phyloP scores from a whole-genome alignment of 1,284 basidiomycete genomes.

The Phellopilus nigrolimitatus region DNA sequence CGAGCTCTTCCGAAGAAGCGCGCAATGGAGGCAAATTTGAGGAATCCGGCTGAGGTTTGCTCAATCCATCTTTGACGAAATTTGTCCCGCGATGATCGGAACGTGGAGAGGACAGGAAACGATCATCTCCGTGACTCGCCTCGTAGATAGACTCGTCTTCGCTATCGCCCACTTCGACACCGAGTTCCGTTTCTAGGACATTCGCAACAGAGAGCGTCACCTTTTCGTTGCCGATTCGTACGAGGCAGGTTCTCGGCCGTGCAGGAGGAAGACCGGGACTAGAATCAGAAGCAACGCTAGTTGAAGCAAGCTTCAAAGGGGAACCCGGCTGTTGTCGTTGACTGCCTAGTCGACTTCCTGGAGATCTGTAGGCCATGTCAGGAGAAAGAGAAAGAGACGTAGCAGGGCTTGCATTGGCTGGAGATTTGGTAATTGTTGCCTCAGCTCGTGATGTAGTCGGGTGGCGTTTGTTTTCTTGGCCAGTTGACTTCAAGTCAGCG shows the following conservation, averaged over 20 bases:
- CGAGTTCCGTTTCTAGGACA: constrained; percentile 17
- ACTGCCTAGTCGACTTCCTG: background rate
- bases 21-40: constrained; percentile 8
- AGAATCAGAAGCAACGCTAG: background rate
- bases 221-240: constrained; percentile 18
- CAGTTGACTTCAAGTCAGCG: background rate
- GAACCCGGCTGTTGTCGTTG: background rate
- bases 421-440: background rate
- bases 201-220: constrained; percentile 20
- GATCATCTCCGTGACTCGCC: constrained; percentile 8
- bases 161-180: constrained; percentile 18
- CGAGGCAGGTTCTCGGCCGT: constrained; percentile 9
- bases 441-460: background rate
- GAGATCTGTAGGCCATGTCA: background rate
- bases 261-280: background rate
- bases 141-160: constrained; percentile 17
- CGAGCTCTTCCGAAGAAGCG: background rate
- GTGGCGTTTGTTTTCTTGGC: background rate
- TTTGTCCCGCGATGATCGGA: too few species aligned
- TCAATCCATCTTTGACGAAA: background rate
- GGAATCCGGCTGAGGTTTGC: background rate
- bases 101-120: too few species aligned
- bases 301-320: background rate
- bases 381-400: constrained; percentile 3
- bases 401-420: constrained; percentile 2